Evolutionary conservation across 768 basidiomycete species (phyloP), one percentile per base, ranked within the genome.

Genomic region (Termitomyces heimii): DNA sequence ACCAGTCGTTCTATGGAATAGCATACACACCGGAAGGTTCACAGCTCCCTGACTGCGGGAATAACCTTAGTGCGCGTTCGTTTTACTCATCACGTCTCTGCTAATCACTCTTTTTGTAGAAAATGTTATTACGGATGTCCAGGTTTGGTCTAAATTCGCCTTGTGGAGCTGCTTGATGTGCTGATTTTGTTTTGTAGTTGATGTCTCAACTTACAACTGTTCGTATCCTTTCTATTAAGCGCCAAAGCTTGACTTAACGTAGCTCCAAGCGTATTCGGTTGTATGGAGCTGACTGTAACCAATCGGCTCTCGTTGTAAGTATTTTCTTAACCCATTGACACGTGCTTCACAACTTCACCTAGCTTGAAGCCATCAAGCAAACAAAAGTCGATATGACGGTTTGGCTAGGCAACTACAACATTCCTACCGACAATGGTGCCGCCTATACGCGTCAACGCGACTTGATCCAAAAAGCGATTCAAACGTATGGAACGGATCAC

Each of bases 261-360:
- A 24, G 18, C 16, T 34, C 6, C 2, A 42, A 81, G 83, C 84
- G 83, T 52, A 74, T 93, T 60, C 89, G 90, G 64, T 75, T 94
- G 37, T 96, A 95, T 68, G 93, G 93, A 40, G 84, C 91, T 35
- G 90, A 93, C 70, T 93, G 90, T 68, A 92, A 93, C 67, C 86
- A 89, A 68, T 82, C 85, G 3, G 86, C 86, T 0, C 76, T 91
- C 22, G 86, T 92, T 49, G 83, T 86, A 67, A 37, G 83, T 75
- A 26, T 44, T 2, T 13, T 35, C 29, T 18, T 46, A 22, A 37
- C 16, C 37, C 37, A 39, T 53, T 44, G 28, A 7, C 53, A 13
- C 14, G 43, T 28, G 13, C 10, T 43, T 24, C 52, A 40, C n/a
- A 49, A 24, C 35, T 55, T 9, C 50, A 32, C 16, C 43, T 58